Evolutionary conservation across 805 yeast genomes (phyloP).

Genomic region (Grigorovia jiainica): DNA sequence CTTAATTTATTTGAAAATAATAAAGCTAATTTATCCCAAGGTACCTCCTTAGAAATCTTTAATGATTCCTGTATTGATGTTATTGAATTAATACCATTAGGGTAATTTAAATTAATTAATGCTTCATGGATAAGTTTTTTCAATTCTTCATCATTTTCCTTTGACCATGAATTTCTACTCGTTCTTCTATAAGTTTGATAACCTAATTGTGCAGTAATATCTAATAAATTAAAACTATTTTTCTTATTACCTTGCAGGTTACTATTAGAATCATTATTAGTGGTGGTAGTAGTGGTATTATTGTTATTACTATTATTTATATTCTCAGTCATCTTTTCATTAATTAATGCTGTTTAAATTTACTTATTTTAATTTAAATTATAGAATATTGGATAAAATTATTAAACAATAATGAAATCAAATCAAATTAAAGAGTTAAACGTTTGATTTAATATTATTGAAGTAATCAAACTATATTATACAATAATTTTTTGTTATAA

Average conservation of each 20-base stretch:
- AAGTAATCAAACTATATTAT: too few species aligned
- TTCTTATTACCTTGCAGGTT: constrained; percentile 15
- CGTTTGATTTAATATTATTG: too few species aligned
- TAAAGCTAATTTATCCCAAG: constrained; percentile 55
- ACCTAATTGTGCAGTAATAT: constrained; percentile 61
- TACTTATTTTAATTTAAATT: too few species aligned
- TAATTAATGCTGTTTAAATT: too few species aligned
- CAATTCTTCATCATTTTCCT: constrained; percentile 59
- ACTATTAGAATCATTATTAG: background rate
- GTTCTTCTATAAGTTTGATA: constrained; percentile 61
- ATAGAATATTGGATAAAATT: too few species aligned
- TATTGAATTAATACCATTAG: constrained; percentile 28
- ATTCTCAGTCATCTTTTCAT: too few species aligned
- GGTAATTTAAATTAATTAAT: constrained; percentile 27
- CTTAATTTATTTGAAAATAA: constrained; percentile 40
- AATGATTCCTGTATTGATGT: constrained; percentile 22
- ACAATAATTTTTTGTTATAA: too few species aligned
- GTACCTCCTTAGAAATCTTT: constrained; percentile 30
- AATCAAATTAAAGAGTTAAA: too few species aligned
- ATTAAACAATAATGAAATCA: too few species aligned
- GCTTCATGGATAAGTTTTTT: constrained; percentile 34
- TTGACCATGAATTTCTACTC: constrained; percentile 62
- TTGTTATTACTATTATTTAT: too few species aligned
- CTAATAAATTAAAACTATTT: constrained; percentile 32
- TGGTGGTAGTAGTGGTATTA: too few species aligned